Evolutionary conservation across 331 rosid genomes (phyloP).

Genomic region (Dryas integrifolia): DNA sequence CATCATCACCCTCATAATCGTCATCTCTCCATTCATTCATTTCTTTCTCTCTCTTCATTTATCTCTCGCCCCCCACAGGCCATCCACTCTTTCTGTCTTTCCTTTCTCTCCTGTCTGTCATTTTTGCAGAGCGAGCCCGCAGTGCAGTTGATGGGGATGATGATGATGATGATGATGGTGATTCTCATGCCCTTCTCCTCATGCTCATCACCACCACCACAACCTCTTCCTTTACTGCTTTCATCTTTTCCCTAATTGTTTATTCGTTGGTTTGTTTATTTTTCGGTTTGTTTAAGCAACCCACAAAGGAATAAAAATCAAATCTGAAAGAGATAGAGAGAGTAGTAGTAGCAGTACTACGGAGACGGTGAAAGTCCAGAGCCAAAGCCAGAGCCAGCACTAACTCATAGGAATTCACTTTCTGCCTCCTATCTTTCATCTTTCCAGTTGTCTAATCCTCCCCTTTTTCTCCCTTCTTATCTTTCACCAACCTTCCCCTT

Average conservation of each 20-base stretch:
- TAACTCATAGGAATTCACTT: slow-evolving; percentile 47
- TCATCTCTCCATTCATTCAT: slow-evolving; percentile 42
- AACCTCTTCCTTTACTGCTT: slow-evolving; percentile 3
- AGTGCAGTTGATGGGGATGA: slow-evolving; percentile 21
- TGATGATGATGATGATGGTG: slow-evolving; percentile 11
- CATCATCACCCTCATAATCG: slow-evolving; percentile 35
- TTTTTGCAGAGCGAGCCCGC: slow-evolving; percentile 16
- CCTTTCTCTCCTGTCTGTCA: slow-evolving; percentile 1
- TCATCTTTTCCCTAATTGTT: slow-evolving; percentile 12
- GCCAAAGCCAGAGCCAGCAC: slow-evolving; percentile 24
- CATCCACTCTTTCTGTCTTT: slow-evolving; percentile 24
- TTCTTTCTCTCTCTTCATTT: slow-evolving; percentile 29
- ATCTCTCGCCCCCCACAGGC: slow-evolving; percentile 33
- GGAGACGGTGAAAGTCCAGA: slow-evolving; percentile 9
- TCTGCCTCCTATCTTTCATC: slow-evolving; percentile 32
- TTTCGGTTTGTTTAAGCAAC: not conserved
- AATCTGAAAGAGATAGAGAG: slow-evolving; percentile 25
- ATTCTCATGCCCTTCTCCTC: slow-evolving; percentile 20
- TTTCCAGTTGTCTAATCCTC: slow-evolving; percentile 43
- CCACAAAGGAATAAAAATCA: slow-evolving; percentile 25
- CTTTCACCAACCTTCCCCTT: slow-evolving; percentile 9
- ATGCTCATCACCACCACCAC: not conserved
- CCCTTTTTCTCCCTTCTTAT: not conserved
- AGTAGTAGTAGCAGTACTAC: not conserved
- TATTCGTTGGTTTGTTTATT: not conserved